Conservation (phyloP, 164 flowering plant genomes). For the Vitis rotundifolia region DNA sequence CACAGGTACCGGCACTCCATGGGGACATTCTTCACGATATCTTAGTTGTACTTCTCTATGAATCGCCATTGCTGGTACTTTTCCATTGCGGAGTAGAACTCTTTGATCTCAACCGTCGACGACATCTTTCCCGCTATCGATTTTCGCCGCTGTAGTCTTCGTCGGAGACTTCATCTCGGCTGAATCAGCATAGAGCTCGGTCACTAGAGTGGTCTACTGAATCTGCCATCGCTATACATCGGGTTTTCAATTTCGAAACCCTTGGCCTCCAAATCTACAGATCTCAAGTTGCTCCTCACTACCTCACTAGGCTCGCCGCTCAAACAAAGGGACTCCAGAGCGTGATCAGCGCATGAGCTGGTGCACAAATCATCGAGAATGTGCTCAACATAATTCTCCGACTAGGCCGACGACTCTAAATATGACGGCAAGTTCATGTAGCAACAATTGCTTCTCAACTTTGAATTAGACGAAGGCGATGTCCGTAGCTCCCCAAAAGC, state of each 20-base stretch:
- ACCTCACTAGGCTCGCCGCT: constrained; percentile 30
- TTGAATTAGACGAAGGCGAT: constrained; percentile 5
- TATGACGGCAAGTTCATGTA: constrained; percentile 7
- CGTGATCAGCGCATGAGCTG: constrained; percentile 17
- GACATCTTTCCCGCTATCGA: constrained; percentile 31
- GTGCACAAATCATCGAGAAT: constrained; percentile 5
- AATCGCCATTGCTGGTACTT: constrained; percentile 57
- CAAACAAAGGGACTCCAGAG: constrained; percentile 25
- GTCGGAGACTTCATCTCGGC: constrained; percentile 39
- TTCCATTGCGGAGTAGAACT: constrained; percentile 60
- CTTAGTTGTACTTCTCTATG: constrained; percentile 74
- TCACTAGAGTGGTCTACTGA: constrained; percentile 43
- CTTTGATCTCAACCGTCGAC: constrained; percentile 58
- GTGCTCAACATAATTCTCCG: constrained; percentile 5
- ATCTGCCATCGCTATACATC: constrained; percentile 22
- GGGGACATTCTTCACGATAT: constrained; percentile 64
- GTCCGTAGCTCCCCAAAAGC: constrained; percentile 9
- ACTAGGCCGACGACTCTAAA: constrained; percentile 5
- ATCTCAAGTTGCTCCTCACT: constrained; percentile 18
- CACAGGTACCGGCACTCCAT: constrained; percentile 74
- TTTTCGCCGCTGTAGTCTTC: constrained; percentile 8
- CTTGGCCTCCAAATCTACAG: constrained; percentile 50
- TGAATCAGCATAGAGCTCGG: constrained; percentile 30
- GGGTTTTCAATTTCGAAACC: constrained; percentile 39
- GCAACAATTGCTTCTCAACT: constrained; percentile 1